Percentiles rank a stretch among this genome's conserved stretches.
Conservation (phyloP, 73 alveolate species). For the Durusdinium trenchii region DNA sequence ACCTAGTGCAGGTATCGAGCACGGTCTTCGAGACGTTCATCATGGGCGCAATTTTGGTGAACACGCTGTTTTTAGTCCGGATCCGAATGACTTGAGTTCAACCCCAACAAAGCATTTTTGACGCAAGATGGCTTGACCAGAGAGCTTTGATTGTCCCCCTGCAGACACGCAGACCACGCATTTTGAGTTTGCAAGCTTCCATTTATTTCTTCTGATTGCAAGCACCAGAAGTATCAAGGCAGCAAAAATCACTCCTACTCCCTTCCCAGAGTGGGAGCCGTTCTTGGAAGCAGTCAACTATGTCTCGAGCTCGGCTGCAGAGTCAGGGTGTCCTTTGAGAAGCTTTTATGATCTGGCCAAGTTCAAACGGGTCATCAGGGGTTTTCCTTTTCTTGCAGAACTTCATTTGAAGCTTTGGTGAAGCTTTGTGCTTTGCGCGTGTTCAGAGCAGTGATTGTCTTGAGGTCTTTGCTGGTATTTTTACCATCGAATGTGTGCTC, state of each 20-base stretch:
- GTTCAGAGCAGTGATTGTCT: background rate
- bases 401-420: background rate
- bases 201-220: background rate
- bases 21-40: conserved; percentile 65
- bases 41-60: conserved; percentile 91
- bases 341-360: no score
- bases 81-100: background rate
- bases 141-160: background rate
- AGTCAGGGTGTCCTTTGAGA: no score
- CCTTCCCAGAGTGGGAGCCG: conserved; percentile 71
- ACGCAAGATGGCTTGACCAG: background rate
- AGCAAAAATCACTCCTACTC: conserved; percentile 86
- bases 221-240: conserved; percentile 28
- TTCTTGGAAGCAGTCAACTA: conserved; percentile 88
- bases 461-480: conserved; percentile 80
- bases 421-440: background rate
- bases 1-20: conserved; percentile 58
- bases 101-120: background rate
- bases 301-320: background rate
- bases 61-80: conserved; percentile 60
- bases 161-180: background rate
- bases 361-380: background rate
- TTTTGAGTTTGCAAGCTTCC: background rate
- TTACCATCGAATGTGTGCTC: conserved; percentile 75
- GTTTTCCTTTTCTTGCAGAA: background rate